Conservation (phyloP, 208 protist species). For the Wallacemonas sp. region DNA sequence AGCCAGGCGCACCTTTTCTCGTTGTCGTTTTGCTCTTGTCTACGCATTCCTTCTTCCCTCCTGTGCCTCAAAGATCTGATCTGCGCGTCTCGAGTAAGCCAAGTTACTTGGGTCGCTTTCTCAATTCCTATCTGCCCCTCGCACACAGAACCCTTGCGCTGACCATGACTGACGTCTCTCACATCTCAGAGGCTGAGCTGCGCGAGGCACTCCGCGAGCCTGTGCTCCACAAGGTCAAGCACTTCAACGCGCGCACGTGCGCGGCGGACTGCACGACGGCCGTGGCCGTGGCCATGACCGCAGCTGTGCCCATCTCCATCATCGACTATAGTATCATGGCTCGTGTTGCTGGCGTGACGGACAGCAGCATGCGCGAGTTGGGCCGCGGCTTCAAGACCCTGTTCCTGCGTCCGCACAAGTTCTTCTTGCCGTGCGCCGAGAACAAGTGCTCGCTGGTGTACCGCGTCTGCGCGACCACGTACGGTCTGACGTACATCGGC, state of each 20-base stretch:
- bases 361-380: conserved; percentile 75
- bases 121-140: too few relatives aligned
- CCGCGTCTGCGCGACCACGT: conserved; percentile 60
- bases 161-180: conserved; percentile 16
- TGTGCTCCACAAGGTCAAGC: conserved; percentile 50
- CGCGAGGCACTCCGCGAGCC: conserved; percentile 27
- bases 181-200: conserved; percentile 30
- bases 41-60: too few relatives aligned
- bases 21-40: conserved; percentile 12
- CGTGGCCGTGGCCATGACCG: conserved; percentile 60
- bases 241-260: conserved; percentile 46
- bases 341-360: conserved; percentile 67
- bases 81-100: too few relatives aligned
- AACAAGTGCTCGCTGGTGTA: conserved; percentile 84
- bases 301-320: conserved; percentile 84
- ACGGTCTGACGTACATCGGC: conserved; percentile 72
- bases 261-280: conserved; percentile 71
- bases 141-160: too few relatives aligned
- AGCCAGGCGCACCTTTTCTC: too few relatives aligned
- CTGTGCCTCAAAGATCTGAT: too few relatives aligned
- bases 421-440: conserved; percentile 83
- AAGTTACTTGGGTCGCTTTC: too few relatives aligned
- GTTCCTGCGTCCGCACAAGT: conserved; percentile 74
- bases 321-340: conserved; percentile 92
- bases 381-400: conserved; percentile 62